Evolutionary conservation across 2,329 filamentous ascomycete species (phyloP).

Genomic region (Penicillium sp.): DNA sequence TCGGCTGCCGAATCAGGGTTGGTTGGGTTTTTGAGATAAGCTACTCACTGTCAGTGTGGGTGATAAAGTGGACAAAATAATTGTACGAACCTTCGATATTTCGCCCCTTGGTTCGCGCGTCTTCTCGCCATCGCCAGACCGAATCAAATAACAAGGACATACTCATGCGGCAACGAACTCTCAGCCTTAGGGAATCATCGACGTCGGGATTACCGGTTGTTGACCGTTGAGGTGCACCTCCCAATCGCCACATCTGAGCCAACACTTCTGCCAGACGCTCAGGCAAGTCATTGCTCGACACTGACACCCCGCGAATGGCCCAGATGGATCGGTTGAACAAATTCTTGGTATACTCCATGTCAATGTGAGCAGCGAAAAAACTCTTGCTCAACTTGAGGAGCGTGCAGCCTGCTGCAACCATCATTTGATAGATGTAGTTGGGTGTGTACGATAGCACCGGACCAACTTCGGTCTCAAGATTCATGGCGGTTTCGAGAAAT

Average conservation of each 20-base stretch:
- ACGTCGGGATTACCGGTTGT: slow-evolving; percentile 27
- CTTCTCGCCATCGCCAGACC: slow-evolving; percentile 62
- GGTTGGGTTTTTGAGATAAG: slow-evolving; percentile 77
- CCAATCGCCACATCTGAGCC: slow-evolving; percentile 58
- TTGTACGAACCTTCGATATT: slow-evolving; percentile 58
- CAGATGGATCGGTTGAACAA: slow-evolving; percentile 56
- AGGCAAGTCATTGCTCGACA: slow-evolving; percentile 57
- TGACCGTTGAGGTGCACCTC: slow-evolving; percentile 30
- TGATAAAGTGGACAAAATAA: slow-evolving; percentile 12
- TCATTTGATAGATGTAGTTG: slow-evolving; percentile 62
- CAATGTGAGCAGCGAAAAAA: slow-evolving; percentile 54
- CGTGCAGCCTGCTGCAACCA: slow-evolving; percentile 59
- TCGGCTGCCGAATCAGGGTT: slow-evolving; percentile 73
- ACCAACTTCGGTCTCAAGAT: slow-evolving; percentile 41
- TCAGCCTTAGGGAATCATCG: slow-evolving; percentile 52
- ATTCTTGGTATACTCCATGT: slow-evolving; percentile 50
- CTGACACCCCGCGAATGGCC: slow-evolving; percentile 55
- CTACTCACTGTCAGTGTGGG: slow-evolving; percentile 22
- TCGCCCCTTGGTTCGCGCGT: slow-evolving; percentile 62
- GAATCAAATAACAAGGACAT: slow-evolving; percentile 63
- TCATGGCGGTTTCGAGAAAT: slow-evolving; percentile 45
- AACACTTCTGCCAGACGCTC: slow-evolving; percentile 60
- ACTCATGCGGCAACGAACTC: slow-evolving; percentile 60
- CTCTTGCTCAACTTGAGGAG: slow-evolving; percentile 61
- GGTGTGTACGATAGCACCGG: slow-evolving; percentile 50